Evolutionary conservation across 2,329 filamentous ascomycete genomes (phyloP).

Genomic region (Gaeumannomyces sp.): DNA sequence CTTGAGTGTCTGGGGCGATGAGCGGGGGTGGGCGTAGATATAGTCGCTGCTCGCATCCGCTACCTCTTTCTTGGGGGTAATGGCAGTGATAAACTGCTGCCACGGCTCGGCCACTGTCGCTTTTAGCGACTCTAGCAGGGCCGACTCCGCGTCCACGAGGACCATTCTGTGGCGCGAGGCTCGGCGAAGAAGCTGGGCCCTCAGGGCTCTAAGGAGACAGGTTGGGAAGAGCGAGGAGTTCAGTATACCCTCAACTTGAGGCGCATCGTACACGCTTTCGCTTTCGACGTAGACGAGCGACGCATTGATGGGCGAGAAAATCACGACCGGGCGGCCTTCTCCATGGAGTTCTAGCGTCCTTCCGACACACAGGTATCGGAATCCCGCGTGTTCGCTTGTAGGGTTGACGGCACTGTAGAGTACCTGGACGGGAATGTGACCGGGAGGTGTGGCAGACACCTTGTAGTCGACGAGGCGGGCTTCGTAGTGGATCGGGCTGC

Average conservation of each 20-base stretch:
- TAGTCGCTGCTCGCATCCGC: neutral
- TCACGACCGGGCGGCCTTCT: slow-evolving; percentile 17
- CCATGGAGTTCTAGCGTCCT: slow-evolving; percentile 20
- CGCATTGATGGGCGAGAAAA: slow-evolving; percentile 26
- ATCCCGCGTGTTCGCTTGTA: slow-evolving; percentile 19
- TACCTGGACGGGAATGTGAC: slow-evolving; percentile 21
- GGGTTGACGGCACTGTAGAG: slow-evolving; percentile 30
- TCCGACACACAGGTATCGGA: slow-evolving; percentile 28
- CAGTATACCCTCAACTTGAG: neutral
- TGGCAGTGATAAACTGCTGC: neutral
- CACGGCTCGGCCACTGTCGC: neutral
- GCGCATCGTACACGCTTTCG: slow-evolving; percentile 10
- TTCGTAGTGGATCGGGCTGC: neutral
- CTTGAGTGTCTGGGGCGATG: slow-evolving; percentile 23
- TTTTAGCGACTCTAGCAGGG: slow-evolving; percentile 18
- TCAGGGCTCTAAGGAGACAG: slow-evolving; percentile 19
- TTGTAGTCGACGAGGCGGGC: neutral
- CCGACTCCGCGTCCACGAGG: slow-evolving; percentile 28
- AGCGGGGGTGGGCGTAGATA: slow-evolving; percentile 21
- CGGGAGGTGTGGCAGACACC: neutral
- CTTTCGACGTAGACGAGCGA: slow-evolving; percentile 26
- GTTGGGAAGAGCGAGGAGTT: slow-evolving; percentile 19
- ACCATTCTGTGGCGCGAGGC: slow-evolving; percentile 18
- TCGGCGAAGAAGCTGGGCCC: slow-evolving; percentile 16
- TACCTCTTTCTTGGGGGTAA: neutral